Conservation (phyloP, 2,329 filamentous ascomycete species). For the Clarireedia monteithiana region DNA sequence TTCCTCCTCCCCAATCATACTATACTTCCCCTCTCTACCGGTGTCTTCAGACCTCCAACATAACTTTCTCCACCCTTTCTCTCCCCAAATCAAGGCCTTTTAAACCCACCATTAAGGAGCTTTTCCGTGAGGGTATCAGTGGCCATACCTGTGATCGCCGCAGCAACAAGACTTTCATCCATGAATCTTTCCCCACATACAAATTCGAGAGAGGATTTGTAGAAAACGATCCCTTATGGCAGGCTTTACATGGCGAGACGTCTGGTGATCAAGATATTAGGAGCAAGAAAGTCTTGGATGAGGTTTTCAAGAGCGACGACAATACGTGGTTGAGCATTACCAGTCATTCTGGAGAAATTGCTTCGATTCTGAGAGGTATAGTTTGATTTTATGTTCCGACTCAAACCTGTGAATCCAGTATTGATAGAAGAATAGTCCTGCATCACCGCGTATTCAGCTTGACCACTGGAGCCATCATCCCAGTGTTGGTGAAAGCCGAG, state of each 20-base stretch:
- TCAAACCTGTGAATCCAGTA: background rate
- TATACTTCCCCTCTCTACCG: constrained; percentile 57
- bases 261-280: constrained; percentile 40
- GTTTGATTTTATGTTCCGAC: background rate
- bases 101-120: constrained; percentile 53
- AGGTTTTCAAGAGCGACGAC: constrained; percentile 46
- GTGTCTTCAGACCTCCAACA: constrained; percentile 53
- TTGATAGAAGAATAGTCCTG: constrained; percentile 33
- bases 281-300: constrained; percentile 40
- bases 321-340: constrained; percentile 52
- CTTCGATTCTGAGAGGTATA: constrained; percentile 36
- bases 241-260: constrained; percentile 34
- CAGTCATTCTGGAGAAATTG: constrained; percentile 51
- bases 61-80: constrained; percentile 49
- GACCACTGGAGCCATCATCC: constrained; percentile 58
- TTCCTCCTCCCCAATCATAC: constrained; percentile 55
- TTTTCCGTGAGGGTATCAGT: constrained; percentile 57
- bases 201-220: constrained; percentile 53
- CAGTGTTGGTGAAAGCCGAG: constrained; percentile 56
- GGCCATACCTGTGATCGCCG: constrained; percentile 63
- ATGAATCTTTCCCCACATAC: constrained; percentile 42
- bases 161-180: constrained; percentile 46
- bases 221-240: constrained; percentile 47
- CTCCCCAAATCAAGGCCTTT: constrained; percentile 46
- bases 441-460: constrained; percentile 53